Evolutionary conservation across 225 moss, liverwort and hornwort species (phyloP).

Genomic region (Polytrichum commune): DNA sequence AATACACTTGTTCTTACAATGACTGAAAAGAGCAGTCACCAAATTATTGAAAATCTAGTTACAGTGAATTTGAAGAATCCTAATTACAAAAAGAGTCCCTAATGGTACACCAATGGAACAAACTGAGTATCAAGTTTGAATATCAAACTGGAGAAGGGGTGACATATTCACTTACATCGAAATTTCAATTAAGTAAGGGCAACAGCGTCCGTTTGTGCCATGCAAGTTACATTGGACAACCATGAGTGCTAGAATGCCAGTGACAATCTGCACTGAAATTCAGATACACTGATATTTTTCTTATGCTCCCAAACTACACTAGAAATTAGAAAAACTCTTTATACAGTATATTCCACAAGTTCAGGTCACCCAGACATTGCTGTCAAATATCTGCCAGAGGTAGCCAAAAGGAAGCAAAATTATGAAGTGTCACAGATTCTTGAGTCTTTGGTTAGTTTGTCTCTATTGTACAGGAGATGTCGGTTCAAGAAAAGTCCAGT

Average conservation of each 20-base stretch:
- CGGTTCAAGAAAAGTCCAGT: constrained; percentile 20
- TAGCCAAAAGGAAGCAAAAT: constrained; percentile 1
- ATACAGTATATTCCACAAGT: constrained; percentile 6
- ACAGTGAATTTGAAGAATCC: too few relatives aligned
- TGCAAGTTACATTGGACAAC: neutral
- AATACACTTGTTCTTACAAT: too few relatives aligned
- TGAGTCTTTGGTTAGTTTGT: neutral
- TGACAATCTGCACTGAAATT: constrained; percentile 2
- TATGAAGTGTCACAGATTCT: neutral
- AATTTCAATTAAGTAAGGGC: too few relatives aligned
- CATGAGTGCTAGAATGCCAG: neutral
- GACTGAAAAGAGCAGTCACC: too few relatives aligned
- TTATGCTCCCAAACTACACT: neutral
- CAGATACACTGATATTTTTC: neutral
- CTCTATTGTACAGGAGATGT: constrained; percentile 15
- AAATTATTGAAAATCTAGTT: too few relatives aligned
- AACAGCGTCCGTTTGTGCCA: too few relatives aligned
- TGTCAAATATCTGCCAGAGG: neutral
- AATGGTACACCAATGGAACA: too few relatives aligned
- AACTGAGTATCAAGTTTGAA: too few relatives aligned
- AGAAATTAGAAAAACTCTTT: neutral
- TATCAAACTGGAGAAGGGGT: too few relatives aligned
- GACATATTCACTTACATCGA: too few relatives aligned
- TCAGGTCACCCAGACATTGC: constrained; percentile 4
- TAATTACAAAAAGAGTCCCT: too few relatives aligned